phyloP scores from a whole-genome alignment of 192 early-diverging fungal genomes.

The Glomus cerebriforme region DNA sequence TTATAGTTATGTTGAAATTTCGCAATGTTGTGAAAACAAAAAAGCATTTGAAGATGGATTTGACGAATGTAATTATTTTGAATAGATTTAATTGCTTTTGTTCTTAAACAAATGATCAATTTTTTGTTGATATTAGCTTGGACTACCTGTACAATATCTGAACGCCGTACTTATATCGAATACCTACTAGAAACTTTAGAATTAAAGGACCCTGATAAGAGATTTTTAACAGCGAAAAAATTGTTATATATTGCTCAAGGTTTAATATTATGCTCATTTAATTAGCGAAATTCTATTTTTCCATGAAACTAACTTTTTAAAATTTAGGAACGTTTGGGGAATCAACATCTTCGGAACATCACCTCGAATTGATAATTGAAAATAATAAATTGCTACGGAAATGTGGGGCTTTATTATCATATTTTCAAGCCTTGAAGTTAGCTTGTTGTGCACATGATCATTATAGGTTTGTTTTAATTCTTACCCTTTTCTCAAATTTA shows the following conservation, averaged over 20 bases:
- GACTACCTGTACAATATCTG: conserved; percentile 41
- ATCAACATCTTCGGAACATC: conserved; percentile 36
- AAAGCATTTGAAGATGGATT: conserved; percentile 45
- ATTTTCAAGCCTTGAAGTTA: conserved; percentile 57
- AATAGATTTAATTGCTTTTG: neutral
- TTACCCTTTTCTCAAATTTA: neutral
- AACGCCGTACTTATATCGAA: conserved; percentile 49
- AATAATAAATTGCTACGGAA: conserved; percentile 62
- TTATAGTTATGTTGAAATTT: conserved; percentile 54
- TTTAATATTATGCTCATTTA: conserved; percentile 31
- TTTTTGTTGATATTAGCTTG: conserved; percentile 41
- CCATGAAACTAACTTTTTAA: neutral
- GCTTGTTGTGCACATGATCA: conserved; percentile 58
- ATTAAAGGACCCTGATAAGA: conserved; percentile 44
- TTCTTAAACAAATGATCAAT: neutral
- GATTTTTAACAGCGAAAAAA: conserved; percentile 55
- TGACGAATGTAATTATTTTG: conserved; percentile 36
- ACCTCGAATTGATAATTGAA: conserved; percentile 54
- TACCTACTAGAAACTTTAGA: conserved; percentile 64
- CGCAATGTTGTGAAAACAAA: conserved; percentile 45
- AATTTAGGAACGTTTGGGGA: conserved; percentile 32
- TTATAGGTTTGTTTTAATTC: conserved; percentile 26
- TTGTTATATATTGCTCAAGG: conserved; percentile 72
- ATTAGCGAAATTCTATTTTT: no score
- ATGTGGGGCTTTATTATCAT: conserved; percentile 58